Evolutionary conservation across 2,329 filamentous ascomycete genomes (phyloP), one percentile per base, ranked within the genome.

Genomic region (Neopestalotiopsis sp.): DNA sequence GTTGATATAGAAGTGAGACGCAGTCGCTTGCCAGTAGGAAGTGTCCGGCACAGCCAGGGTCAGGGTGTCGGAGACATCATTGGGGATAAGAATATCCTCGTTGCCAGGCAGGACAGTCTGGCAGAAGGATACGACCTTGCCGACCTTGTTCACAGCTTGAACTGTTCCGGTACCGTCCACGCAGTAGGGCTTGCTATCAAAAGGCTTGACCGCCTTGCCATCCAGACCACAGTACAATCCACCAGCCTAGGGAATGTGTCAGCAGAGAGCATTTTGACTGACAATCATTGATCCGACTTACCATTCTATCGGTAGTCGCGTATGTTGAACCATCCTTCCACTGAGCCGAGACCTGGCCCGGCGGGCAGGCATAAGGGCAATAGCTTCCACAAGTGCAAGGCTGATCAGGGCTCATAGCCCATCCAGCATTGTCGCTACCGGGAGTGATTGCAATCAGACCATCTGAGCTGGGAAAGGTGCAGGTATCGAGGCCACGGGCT

Each of bases 1-100:
- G 81, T 95, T 95, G 82, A 95, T 88, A 76, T 95, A 95, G 80
- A 88, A 94, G 79, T 95, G 93, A 69, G 93, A 91, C 69, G 92
- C 88, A 13, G 92, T 94, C 59, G 82, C 80, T 73, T 85, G 88
- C 92, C 92, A 95, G 80, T 95, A 95, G 68, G 81, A 85, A 20
- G 85, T 81, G 68, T 85, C 90, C 9, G 93, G 93, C 45, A 95
- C 92, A 64, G 93, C 92, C 67, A 95, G 83, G 38, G 85, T 86
- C n/a, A 84, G 83, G 10, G 78, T 79, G 71, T 84, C 81, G 28
- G 84, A 76, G 61, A 94, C 90, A 71, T 90, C 80, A n/a, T 92
- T 95, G 17, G 92, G 92, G 74, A 94, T 94, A 73, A 94, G 84
- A 92, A 95, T 95, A 70, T 91, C 91, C 82, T 95, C 92, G 75